Evolutionary conservation across 1,284 basidiomycete genomes (phyloP), one percentile per base, ranked within the genome.

Genomic region (Vanrija humicola): DNA sequence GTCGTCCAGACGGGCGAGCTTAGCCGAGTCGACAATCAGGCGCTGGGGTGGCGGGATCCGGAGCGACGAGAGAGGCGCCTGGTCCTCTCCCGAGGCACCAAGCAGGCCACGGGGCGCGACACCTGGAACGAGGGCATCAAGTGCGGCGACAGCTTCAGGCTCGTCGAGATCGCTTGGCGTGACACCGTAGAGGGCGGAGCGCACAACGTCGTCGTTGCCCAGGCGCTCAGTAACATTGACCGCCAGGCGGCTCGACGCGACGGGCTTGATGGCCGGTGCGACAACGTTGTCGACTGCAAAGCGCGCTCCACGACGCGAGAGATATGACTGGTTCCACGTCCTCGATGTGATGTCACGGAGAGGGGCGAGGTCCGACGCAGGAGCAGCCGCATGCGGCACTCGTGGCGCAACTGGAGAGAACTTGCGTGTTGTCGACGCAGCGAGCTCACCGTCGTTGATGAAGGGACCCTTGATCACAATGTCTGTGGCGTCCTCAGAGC

Each of bases 1-100:
- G 21, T 81, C 73, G 74, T 99, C 96, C 47, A 99, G 82, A 46
- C 90, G 85, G 39, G 93, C 91, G 40, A 99, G 84, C 78, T 99
- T 99, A 54, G 88, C 92, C 23, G 96, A 98, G 76, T 99, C 96
- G 61, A 92, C 92, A 57, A 99, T 90, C 19, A 99, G 84, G 57
- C 96, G 85, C 77, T 97, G 94, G 58, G 92, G 90, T 64, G 96
- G 91, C 3, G 96, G 96, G 26, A 98, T 88, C 63, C 89, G 86
- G 88, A 98, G 94, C 39, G 84, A 83, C 14, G 92, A 86, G 54
- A 83, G 78, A 2, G 94, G 94, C 14, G 92, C 78, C 71, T 98
- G 92, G 64, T 89, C 82, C 5, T 74, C 66, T 8, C 88, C 80
- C 3, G 93, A 90, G 38, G 75, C 77, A 26, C 79, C 80, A 50